Conservation (phyloP, 768 basidiomycete genomes). For the Suillus sp. region DNA sequence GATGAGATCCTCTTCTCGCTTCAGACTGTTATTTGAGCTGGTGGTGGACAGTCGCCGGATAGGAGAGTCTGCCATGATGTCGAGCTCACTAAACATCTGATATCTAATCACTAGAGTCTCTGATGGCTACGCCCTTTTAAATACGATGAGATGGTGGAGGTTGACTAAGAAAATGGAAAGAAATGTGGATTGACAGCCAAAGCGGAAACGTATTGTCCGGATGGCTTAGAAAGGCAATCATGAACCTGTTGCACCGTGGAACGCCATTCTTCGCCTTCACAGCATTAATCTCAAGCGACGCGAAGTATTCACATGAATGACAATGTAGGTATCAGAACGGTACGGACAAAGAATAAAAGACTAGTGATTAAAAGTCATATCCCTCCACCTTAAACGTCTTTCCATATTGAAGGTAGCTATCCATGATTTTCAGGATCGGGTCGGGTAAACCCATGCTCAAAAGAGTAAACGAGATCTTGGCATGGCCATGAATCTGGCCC, state of each 20-base stretch:
- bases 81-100: constrained; percentile 6
- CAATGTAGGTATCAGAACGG: background rate
- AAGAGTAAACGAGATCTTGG: constrained; percentile 91
- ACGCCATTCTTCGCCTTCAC: background rate
- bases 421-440: constrained; percentile 89
- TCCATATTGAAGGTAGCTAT: constrained; percentile 87
- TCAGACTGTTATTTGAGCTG: constrained; percentile 48
- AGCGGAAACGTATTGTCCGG: constrained; percentile 9
- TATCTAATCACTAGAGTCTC: background rate
- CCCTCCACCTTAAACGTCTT: constrained; percentile 87
- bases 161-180: constrained; percentile 1
- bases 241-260: background rate
- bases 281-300: constrained; percentile 6
- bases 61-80: constrained; percentile 45
- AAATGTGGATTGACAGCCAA: constrained; percentile 10
- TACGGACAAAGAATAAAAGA: constrained; percentile 1
- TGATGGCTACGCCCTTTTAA: background rate
- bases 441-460: constrained; percentile 94
- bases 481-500: constrained; percentile 89
- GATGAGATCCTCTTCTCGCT: constrained; percentile 73
- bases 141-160: constrained; percentile 1
- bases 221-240: constrained; percentile 14
- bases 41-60: constrained; percentile 57
- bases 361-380: constrained; percentile 62
- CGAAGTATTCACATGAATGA: constrained; percentile 2